Evolutionary conservation across 768 basidiomycete genomes (phyloP), one percentile per base, ranked within the genome.

Genomic region (Tubosaeta sp.): DNA sequence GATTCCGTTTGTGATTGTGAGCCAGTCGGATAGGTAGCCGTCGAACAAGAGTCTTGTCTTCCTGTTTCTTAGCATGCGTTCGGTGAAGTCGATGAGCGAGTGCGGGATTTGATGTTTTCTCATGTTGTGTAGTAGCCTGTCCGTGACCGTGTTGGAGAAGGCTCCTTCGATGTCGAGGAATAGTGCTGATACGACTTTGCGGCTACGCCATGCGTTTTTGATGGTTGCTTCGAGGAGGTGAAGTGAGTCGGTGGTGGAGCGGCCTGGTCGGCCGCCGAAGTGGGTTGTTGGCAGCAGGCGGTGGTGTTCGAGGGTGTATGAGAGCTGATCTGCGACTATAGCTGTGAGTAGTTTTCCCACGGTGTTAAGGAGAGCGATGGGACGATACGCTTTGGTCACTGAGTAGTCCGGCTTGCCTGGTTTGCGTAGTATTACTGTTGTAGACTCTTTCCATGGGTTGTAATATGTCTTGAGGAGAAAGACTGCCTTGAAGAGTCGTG

Each of bases 381-480:
- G 76, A 0, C 68, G 46, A 38, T 72, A 72, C 0, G 72, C 65
- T 29, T 68, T 70, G 0, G 74, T 47, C 0, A 59, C 25, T 0
- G 57, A 46, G 52, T 78, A 77, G 49, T 65, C 55, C 0, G 64
- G 44, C 30, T 68, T 67, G 0, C 70, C 70, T 0, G 72, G 73
- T 50, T 78, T 76, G 0, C 62, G 42, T 0, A 75, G 55, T 0
- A 73, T 61, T 0, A 69, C 51, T 6, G 66, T 71, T 0, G 46
- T 65, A 30, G 60, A 71, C 0, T 56, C 39, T 21, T 53, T 52
- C 72, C 62, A 69, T 9, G 51, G 29, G 0, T 38, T 22, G 1
- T 53, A 59, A 25, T 56, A 66, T 6, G 40, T 36, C 1, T 24
- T 0, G 30, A 62, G 55, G 11, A 6, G 4, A 3, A 32, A 6